phyloP scores from a whole-genome alignment of 2,329 filamentous ascomycete genomes.

The Colletotrichum zoysiae region DNA sequence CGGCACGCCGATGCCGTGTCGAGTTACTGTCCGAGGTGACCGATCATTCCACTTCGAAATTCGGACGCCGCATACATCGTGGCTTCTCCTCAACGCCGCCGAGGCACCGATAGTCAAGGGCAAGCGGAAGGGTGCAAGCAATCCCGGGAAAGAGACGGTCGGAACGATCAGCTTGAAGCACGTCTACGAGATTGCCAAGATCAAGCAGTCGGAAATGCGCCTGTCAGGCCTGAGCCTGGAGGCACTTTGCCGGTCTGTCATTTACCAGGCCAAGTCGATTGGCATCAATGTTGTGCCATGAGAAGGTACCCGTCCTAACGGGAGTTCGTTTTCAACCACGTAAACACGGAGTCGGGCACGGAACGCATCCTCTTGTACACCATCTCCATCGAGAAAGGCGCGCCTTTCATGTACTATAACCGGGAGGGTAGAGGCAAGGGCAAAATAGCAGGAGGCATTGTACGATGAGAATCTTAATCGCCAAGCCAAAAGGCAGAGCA shows the following conservation, averaged over 20 bases:
- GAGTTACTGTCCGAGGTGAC: slow-evolving; percentile 92
- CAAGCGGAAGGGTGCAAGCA: slow-evolving; percentile 81
- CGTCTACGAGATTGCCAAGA: slow-evolving; percentile 96
- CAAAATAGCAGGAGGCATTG: slow-evolving; percentile 27
- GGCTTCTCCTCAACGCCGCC: slow-evolving; percentile 86
- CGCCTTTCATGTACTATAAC: slow-evolving; percentile 34
- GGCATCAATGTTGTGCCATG: slow-evolving; percentile 78
- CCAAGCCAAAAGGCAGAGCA: slow-evolving; percentile 20
- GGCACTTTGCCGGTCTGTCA: slow-evolving; percentile 79
- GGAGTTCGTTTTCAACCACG: slow-evolving; percentile 22
- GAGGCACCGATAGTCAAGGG: slow-evolving; percentile 79
- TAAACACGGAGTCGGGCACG: slow-evolving; percentile 36
- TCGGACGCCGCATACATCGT: slow-evolving; percentile 94
- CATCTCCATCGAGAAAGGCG: slow-evolving; percentile 29
- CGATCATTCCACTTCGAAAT: slow-evolving; percentile 94
- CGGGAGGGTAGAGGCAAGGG: slow-evolving; percentile 10
- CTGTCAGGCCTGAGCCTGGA: slow-evolving; percentile 79
- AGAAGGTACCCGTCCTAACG: slow-evolving; percentile 7
- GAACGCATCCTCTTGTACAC: slow-evolving; percentile 37
- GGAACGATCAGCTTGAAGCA: slow-evolving; percentile 94
- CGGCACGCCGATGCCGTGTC: slow-evolving; percentile 90
- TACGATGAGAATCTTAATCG: slow-evolving; percentile 36
- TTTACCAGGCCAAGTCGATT: slow-evolving; percentile 81
- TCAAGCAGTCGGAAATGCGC: slow-evolving; percentile 85
- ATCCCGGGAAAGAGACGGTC: slow-evolving; percentile 81